phyloP scores from a whole-genome alignment of 176 grass and related monocot genomes.

The Bolboschoenus planiculmis region DNA sequence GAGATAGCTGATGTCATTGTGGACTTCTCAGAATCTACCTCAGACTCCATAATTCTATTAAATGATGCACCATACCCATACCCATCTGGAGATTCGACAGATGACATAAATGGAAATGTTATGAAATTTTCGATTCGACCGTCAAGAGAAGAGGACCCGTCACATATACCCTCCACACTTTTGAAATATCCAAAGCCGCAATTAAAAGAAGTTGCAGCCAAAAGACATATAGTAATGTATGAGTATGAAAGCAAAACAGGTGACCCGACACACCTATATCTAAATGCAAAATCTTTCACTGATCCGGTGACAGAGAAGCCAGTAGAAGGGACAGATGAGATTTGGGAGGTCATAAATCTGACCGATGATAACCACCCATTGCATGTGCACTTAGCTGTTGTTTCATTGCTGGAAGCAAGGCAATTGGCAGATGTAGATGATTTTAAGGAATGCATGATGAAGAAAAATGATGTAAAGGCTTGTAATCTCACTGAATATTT shows the following conservation, averaged over 20 bases:
- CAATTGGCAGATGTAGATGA: conserved; percentile 37
- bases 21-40: conserved; percentile 25
- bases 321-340: conserved; percentile 49
- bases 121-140: conserved; percentile 62
- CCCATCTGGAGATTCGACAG: conserved; percentile 56
- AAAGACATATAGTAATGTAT: conserved; percentile 64
- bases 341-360: conserved; percentile 91
- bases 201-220: background rate
- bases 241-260: conserved; percentile 60
- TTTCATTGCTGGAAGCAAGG: conserved; percentile 44
- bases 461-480: conserved; percentile 37
- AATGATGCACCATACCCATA: conserved; percentile 67
- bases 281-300: conserved; percentile 54
- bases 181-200: conserved; percentile 27
- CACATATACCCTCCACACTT: conserved; percentile 33
- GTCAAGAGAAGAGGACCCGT: conserved; percentile 26
- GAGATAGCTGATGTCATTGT: conserved; percentile 46
- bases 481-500: conserved; percentile 38
- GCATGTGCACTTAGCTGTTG: conserved; percentile 63
- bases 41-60: conserved; percentile 15
- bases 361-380: conserved; percentile 91
- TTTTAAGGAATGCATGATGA: conserved; percentile 61
- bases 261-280: conserved; percentile 82
- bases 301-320: conserved; percentile 83
- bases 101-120: conserved; percentile 50